These are phyloP conservation scores for Penicillium flavigenum DNA, from an alignment of 495 filamentous ascomycete genomes.

Conservation along the genomic window DNA sequence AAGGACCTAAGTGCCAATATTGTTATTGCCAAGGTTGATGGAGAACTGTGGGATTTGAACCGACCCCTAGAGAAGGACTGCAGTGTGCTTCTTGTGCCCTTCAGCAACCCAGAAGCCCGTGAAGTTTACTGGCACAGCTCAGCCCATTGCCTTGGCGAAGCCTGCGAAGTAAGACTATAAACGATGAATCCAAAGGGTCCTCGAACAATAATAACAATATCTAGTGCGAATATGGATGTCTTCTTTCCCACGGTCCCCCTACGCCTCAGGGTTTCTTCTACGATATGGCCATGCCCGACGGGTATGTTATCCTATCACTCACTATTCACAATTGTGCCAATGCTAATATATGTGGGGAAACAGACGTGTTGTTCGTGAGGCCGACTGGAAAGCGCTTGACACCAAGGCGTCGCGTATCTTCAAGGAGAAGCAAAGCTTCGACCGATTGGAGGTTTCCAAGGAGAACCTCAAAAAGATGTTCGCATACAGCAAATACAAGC, in stretches of 20 bases:
- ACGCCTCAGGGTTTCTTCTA: constrained; percentile 96
- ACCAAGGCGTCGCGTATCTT: constrained; percentile 71
- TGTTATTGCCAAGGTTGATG: constrained; percentile 81
- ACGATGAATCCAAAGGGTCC: too few relatives aligned
- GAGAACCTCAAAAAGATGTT: constrained; percentile 95
- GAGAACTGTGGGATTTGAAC: constrained; percentile 86
- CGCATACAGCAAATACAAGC: constrained; percentile 91
- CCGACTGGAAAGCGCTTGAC: constrained; percentile 80
- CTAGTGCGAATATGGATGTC: constrained; percentile 81
- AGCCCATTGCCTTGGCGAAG: too few relatives aligned
- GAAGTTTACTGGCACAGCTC: constrained; percentile 96
- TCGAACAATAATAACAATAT: too few relatives aligned
- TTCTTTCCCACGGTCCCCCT: constrained; percentile 89
- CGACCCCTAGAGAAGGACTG: constrained; percentile 77
- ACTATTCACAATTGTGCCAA: neutral
- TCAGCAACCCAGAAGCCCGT: constrained; percentile 79
- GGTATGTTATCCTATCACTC: constrained; percentile 34
- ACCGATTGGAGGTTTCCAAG: constrained; percentile 84
- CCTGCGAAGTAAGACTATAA: too few relatives aligned
- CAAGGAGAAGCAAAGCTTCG: constrained; percentile 95
- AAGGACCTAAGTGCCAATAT: constrained; percentile 52
- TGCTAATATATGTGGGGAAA: constrained; percentile 13
- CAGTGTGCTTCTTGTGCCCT: constrained; percentile 75
- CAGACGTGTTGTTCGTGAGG: constrained; percentile 63
- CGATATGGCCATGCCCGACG: constrained; percentile 84